Percentiles rank a stretch among this genome's conserved stretches.
Conservation (phyloP, 2,329 filamentous ascomycete genomes). For the Penicillium hordei region DNA sequence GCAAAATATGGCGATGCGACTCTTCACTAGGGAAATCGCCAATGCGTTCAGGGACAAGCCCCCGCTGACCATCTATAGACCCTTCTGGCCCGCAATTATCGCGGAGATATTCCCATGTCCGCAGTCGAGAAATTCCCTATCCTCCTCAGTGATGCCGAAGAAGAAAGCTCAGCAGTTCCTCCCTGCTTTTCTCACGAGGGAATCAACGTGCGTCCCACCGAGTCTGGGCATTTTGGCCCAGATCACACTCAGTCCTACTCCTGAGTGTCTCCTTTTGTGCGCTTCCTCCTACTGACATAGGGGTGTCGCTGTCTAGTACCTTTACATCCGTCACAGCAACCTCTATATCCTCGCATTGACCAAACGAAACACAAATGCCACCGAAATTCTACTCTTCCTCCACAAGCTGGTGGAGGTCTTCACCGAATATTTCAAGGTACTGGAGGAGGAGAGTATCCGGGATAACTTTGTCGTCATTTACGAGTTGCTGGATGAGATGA, state of each 20-base stretch:
- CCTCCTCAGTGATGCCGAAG: conserved; percentile 95
- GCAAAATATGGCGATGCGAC: background rate
- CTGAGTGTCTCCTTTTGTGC: conserved; percentile 15
- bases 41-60: conserved; percentile 24
- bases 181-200: conserved; percentile 98
- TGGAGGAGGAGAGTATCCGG: conserved; percentile 97
- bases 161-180: conserved; percentile 95
- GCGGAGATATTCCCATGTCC: conserved; percentile 98
- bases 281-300: conserved; percentile 15
- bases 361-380: conserved; percentile 98
- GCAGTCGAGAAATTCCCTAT: conserved; percentile 97
- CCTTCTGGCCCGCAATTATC: conserved; percentile 96
- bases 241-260: conserved; percentile 11
- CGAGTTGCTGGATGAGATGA: conserved; percentile 98
- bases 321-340: conserved; percentile 99
- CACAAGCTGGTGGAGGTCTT: conserved; percentile 99
- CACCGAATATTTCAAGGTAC: conserved; percentile 98
- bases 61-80: conserved; percentile 59
- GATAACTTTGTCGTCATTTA: conserved; percentile 99
- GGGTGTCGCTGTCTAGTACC: conserved; percentile 62
- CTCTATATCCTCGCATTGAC: conserved; percentile 96
- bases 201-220: conserved; percentile 73
- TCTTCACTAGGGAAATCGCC: background rate
- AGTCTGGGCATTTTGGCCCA: background rate
- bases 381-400: conserved; percentile 95